Percentiles rank a stretch among this genome's conserved stretches.
Evolutionary conservation across 129 eudicot genomes (phyloP).

Genomic region (Arctium lappa): DNA sequence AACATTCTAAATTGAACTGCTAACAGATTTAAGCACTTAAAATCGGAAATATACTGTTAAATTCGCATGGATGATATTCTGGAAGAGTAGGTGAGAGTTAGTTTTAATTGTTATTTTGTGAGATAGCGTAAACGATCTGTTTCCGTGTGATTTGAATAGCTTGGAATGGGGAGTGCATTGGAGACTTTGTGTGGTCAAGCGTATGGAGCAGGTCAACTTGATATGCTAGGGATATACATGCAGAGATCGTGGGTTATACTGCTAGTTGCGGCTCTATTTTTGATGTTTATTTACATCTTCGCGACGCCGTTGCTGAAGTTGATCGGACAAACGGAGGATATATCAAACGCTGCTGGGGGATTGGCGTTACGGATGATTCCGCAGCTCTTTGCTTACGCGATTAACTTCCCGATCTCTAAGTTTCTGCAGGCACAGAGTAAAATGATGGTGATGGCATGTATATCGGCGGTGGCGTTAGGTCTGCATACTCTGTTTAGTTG

Average conservation of each 20-base stretch:
- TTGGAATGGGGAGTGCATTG: slow-evolving; percentile 64
- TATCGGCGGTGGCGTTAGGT: slow-evolving; percentile 33
- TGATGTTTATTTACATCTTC: slow-evolving; percentile 38
- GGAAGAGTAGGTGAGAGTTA: neutral
- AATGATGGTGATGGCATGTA: slow-evolving; percentile 48
- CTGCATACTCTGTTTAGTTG: slow-evolving; percentile 44
- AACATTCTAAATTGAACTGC: neutral
- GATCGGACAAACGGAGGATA: slow-evolving; percentile 42
- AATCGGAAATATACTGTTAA: neutral
- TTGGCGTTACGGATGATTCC: slow-evolving; percentile 56
- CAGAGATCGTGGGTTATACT: slow-evolving; percentile 59
- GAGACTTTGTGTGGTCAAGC: slow-evolving; percentile 66
- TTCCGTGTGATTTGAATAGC: slow-evolving; percentile 20
- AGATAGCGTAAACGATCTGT: neutral
- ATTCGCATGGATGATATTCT: neutral
- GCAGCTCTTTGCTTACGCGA: slow-evolving; percentile 47
- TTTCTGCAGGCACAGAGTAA: slow-evolving; percentile 56
- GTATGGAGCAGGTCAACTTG: slow-evolving; percentile 50
- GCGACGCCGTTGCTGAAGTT: slow-evolving; percentile 31
- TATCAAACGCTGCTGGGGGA: slow-evolving; percentile 42
- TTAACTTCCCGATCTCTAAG: slow-evolving; percentile 46
- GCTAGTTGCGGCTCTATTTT: slow-evolving; percentile 13
- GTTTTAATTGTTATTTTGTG: neutral
- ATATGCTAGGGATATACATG: slow-evolving; percentile 53
- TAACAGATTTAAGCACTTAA: neutral